A percentile compares a stretch with the other conserved stretches of the same genome.
Evolutionary conservation across 768 basidiomycete species (phyloP).

Genomic region (Kwoniella heveanensis): DNA sequence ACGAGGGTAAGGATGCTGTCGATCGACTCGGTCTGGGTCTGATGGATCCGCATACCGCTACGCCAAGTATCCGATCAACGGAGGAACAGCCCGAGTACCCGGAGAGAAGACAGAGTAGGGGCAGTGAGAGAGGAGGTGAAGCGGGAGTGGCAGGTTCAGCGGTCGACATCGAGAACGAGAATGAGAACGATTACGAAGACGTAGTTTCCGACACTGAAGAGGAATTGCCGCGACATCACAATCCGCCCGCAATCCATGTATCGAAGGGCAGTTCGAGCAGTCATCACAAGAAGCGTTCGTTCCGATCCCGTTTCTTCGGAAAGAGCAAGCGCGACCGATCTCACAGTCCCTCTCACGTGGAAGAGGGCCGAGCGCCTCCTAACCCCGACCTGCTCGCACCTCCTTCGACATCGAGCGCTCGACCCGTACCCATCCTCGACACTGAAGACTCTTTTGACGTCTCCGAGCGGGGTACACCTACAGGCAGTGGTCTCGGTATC

Average conservation of each 20-base stretch:
- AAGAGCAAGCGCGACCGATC: constrained; percentile 3
- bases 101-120: not conserved
- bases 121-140: not conserved
- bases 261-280: constrained; percentile 5
- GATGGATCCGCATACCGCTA: constrained; percentile 29
- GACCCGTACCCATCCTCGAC: constrained; percentile 18
- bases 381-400: constrained; percentile 9
- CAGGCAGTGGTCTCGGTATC: constrained; percentile 9
- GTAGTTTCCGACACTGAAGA: constrained; percentile 16
- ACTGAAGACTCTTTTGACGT: constrained; percentile 1
- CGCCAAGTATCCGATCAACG: constrained; percentile 8
- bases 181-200: constrained; percentile 12
- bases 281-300: constrained; percentile 9
- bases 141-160: not conserved
- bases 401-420: not conserved
- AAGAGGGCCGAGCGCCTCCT: constrained; percentile 13
- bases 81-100: not conserved
- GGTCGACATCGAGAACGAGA: not conserved
- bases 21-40: constrained; percentile 45
- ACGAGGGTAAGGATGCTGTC: constrained; percentile 37
- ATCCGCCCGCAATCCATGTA: constrained; percentile 13
- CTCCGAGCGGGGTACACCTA: no score
- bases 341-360: constrained; percentile 7
- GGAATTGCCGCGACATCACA: not conserved
- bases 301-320: constrained; percentile 18